Conservation (phyloP, 2,329 filamentous ascomycete species). For the Botrytis medusae region DNA sequence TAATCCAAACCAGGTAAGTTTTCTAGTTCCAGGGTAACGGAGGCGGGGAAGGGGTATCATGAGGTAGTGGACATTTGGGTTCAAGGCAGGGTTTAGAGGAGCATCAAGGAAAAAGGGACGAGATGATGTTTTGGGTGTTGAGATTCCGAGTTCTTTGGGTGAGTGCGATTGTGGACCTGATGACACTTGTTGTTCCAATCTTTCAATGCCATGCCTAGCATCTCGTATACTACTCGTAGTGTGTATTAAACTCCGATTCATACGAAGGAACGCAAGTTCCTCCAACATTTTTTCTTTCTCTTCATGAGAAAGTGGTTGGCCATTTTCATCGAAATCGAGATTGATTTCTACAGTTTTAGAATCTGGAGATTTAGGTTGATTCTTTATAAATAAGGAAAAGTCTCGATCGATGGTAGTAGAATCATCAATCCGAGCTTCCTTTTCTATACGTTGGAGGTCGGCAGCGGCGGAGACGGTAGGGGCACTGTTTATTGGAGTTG, state of each 20-base stretch:
- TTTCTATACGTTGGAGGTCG: conserved; percentile 35
- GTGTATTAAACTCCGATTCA: conserved; percentile 53
- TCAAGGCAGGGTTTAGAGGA: conserved; percentile 1
- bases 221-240: conserved; percentile 54
- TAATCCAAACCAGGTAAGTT: conserved; percentile 35
- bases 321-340: conserved; percentile 30
- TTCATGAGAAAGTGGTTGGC: conserved; percentile 32
- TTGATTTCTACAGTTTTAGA: conserved; percentile 17
- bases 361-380: conserved; percentile 9
- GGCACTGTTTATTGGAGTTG: conserved; percentile 32
- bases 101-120: conserved; percentile 6
- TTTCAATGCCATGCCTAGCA: conserved; percentile 58
- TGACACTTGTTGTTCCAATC: conserved; percentile 53
- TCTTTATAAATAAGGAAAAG: conserved; percentile 12
- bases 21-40: conserved; percentile 26
- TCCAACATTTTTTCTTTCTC: conserved; percentile 41
- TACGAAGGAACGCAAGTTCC: conserved; percentile 48
- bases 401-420: conserved; percentile 33
- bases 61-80: conserved; percentile 25
- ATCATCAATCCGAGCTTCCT: conserved; percentile 37
- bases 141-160: conserved; percentile 1
- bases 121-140: conserved; percentile 1
- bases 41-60: conserved; percentile 33
- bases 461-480: conserved; percentile 31
- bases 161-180: conserved; percentile 33